Evolutionary conservation across 306 rosid genomes (phyloP).

Genomic region (Purshia tridentata): DNA sequence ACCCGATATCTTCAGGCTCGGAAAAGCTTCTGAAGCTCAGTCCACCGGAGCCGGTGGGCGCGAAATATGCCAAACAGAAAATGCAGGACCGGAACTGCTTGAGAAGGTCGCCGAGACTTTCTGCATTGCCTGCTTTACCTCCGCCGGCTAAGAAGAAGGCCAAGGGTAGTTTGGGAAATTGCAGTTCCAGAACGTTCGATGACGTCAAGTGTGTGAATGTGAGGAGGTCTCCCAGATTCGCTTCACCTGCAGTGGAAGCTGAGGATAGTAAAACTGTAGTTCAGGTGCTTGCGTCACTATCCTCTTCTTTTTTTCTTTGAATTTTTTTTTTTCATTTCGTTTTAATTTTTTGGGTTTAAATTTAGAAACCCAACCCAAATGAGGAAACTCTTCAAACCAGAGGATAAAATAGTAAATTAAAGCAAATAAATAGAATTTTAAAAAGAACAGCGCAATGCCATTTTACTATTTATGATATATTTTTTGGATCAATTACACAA

Average conservation of each 20-base stretch:
- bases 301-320: neutral
- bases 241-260: neutral
- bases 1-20: neutral
- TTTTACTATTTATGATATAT: too few species aligned
- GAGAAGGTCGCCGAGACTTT: slow-evolving; percentile 40
- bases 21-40: neutral
- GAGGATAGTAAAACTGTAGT: neutral
- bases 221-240: slow-evolving; percentile 37
- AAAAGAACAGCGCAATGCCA: too few species aligned
- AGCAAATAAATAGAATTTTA: too few species aligned
- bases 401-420: too few species aligned
- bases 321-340: neutral
- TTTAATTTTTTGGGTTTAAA: too few species aligned
- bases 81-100: slow-evolving; percentile 1
- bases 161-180: slow-evolving; percentile 18
- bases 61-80: neutral
- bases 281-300: slow-evolving; percentile 32
- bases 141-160: neutral
- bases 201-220: neutral
- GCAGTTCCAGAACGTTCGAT: neutral
- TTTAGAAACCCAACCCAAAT: too few species aligned
- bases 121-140: neutral
- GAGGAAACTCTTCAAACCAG: too few species aligned
- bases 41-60: neutral
- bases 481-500: too few species aligned